phyloP scores from a whole-genome alignment of 1,284 basidiomycete genomes.

The Ceratobasidium sp. region DNA sequence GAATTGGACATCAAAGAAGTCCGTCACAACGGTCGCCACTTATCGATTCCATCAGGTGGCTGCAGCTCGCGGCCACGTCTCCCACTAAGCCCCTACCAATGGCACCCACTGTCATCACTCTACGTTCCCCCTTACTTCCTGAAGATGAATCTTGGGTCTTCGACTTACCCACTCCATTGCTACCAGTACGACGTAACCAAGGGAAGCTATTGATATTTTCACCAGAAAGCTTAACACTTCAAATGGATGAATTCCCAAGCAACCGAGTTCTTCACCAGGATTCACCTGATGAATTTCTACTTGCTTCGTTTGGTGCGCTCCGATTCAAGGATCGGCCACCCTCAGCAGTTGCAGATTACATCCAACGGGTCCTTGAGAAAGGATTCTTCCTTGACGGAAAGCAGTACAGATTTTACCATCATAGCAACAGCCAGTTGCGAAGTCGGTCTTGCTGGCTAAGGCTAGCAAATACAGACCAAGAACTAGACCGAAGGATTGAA shows the following conservation, averaged over 20 bases:
- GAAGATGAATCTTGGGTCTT: constrained; percentile 63
- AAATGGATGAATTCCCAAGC: constrained; percentile 57
- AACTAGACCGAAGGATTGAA: constrained; percentile 63
- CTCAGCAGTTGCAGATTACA: constrained; percentile 60
- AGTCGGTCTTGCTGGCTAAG: constrained; percentile 67
- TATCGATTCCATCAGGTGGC: not conserved
- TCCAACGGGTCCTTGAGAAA: constrained; percentile 59
- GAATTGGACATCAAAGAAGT: too few relatives aligned
- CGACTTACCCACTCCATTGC: not conserved
- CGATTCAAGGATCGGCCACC: constrained; percentile 59
- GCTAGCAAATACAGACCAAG: constrained; percentile 58
- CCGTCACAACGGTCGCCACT: too few relatives aligned
- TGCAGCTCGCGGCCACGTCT: not conserved
- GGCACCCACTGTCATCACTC: constrained; percentile 46
- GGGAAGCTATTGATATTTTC: constrained; percentile 63
- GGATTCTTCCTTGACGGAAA: constrained; percentile 63
- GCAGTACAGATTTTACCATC: constrained; percentile 70
- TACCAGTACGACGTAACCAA: not conserved
- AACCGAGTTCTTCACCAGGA: constrained; percentile 65
- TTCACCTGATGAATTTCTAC: constrained; percentile 60
- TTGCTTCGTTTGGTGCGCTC: constrained; percentile 60
- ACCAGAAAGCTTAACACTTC: constrained; percentile 57
- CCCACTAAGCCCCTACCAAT: not conserved
- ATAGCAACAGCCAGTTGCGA: constrained; percentile 69
- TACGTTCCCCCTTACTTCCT: constrained; percentile 52